Conservation (phyloP, 2,329 filamentous ascomycete species). For the Alternaria sp. region DNA sequence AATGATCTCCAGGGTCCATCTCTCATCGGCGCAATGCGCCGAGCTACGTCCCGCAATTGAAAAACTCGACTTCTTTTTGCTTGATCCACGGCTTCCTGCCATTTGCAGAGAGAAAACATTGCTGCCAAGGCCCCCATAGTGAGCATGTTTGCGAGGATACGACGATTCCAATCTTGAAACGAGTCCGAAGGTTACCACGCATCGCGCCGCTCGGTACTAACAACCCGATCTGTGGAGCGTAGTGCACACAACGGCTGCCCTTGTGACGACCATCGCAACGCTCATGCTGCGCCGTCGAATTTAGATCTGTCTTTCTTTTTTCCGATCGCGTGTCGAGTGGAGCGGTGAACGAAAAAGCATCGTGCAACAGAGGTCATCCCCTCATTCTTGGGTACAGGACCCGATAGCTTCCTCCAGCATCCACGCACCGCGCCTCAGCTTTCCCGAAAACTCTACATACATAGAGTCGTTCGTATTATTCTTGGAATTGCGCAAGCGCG, state of each 20-base stretch:
- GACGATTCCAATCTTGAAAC: conserved; percentile 12
- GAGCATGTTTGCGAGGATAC: conserved; percentile 13
- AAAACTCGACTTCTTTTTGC: conserved; percentile 7
- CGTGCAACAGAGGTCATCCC: background rate
- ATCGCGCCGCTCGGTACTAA: conserved; percentile 12
- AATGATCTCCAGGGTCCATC: conserved; percentile 23
- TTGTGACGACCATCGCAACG: conserved; percentile 5
- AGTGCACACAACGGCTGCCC: conserved; percentile 20
- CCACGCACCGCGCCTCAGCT: background rate
- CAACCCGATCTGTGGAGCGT: conserved; percentile 23
- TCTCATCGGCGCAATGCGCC: conserved; percentile 7
- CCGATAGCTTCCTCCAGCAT: background rate
- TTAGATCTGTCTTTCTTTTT: conserved; percentile 4
- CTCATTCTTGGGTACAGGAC: background rate
- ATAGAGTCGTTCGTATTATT: background rate
- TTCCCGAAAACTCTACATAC: background rate
- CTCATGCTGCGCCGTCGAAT: conserved; percentile 8
- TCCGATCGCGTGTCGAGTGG: background rate
- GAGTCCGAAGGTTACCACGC: conserved; percentile 12
- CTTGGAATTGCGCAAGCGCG: background rate
- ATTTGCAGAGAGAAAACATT: conserved; percentile 3
- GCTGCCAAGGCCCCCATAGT: conserved; percentile 5
- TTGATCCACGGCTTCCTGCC: conserved; percentile 17
- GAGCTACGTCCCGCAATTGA: conserved; percentile 2
- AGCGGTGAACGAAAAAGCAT: conserved; percentile 1